Evolutionary conservation across 345 rosid species (phyloP), one percentile per base, ranked within the genome.

Genomic region (Pelargonium nanum): DNA sequence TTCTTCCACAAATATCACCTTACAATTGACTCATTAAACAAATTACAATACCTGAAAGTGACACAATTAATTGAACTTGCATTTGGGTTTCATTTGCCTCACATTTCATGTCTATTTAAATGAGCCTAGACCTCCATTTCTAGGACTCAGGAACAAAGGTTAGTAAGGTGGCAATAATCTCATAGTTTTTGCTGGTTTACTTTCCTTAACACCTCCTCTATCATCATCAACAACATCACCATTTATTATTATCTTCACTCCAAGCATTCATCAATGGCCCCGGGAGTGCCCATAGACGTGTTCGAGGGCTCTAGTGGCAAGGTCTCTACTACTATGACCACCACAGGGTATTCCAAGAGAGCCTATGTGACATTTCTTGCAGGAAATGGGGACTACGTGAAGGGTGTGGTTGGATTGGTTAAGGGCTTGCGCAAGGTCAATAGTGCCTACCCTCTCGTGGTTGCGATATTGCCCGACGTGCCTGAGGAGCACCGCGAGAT

Each of bases 381-480:
- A 0, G 91, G 96, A 2, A 68, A 67, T 26, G 96, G 91, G 1
- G 91, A 85, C 63, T 89, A 89, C 19, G 76, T 80, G 26, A 84
- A 89, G 26, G 96, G 95, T 50, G 88, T 84, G 13, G 89, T 83
- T 19, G 95, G 96, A 20, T 54, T 89, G 61, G 95, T 81, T 61
- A 89, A 89, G 74, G 97, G 97, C 19, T 66, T 89, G 66, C 79
- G 88, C 55, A 86, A 83, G 66, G 88, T 65, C 0, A 72, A 71
- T 58, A 84, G 85, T 59, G 71, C 68, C 13, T 81, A 87, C 65
- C 91, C 91, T 50, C 84, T 89, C 0, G 83, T 86, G 63, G 97
- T 89, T 56, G 91, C 91, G n/a, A 24, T 86, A 28, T 65, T 89
- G 56, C 89, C 95, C n/a, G 91, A 89, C 28, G 95, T 89, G 1